Conservation (phyloP, 768 basidiomycete species). For the Chlorophyllum brunneum region DNA sequence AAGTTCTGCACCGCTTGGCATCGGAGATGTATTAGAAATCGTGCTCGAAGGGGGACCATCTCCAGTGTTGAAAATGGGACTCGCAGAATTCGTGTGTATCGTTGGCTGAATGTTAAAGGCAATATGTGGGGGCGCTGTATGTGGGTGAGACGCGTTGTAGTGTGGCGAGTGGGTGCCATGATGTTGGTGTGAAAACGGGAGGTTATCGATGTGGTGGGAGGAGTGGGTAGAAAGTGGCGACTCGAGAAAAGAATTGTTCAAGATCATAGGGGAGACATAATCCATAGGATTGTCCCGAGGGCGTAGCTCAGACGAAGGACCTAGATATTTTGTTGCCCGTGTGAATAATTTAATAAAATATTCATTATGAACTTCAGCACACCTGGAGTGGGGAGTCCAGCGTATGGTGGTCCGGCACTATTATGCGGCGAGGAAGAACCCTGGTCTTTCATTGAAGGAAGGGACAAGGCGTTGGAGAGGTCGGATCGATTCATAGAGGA, state of each 20-base stretch:
- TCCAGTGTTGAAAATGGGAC: conserved; percentile 19
- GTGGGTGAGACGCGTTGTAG: conserved; percentile 15
- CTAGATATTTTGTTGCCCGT: conserved; percentile 26
- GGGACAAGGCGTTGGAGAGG: conserved; percentile 12
- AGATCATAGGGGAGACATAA: conserved; percentile 61
- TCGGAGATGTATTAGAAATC: conserved; percentile 3
- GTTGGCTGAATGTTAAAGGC: conserved; percentile 44
- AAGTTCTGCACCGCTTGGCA: conserved; percentile 45
- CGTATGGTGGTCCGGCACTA: conserved; percentile 6
- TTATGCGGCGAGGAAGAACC: conserved; percentile 1
- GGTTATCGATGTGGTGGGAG: conserved; percentile 4
- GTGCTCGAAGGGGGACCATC: conserved; percentile 27
- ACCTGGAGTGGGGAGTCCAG: conserved; percentile 32
- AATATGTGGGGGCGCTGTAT: conserved; percentile 58
- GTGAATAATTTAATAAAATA: conserved; percentile 4
- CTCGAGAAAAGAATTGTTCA: conserved; percentile 29
- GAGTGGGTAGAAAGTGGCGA: conserved; percentile 8
- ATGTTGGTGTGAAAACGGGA: conserved; percentile 11
- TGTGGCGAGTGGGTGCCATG: conserved; percentile 18
- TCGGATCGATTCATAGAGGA: conserved; percentile 40
- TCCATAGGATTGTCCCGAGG: conserved; percentile 52
- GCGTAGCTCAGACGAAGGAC: conserved; percentile 63
- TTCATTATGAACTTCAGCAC: conserved; percentile 7
- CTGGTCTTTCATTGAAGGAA: conserved; percentile 6
- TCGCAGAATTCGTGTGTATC: conserved; percentile 6